Base-by-base conservation (phyloP, 257 asterid genomes). In the Solanum clarkiae region DNA sequence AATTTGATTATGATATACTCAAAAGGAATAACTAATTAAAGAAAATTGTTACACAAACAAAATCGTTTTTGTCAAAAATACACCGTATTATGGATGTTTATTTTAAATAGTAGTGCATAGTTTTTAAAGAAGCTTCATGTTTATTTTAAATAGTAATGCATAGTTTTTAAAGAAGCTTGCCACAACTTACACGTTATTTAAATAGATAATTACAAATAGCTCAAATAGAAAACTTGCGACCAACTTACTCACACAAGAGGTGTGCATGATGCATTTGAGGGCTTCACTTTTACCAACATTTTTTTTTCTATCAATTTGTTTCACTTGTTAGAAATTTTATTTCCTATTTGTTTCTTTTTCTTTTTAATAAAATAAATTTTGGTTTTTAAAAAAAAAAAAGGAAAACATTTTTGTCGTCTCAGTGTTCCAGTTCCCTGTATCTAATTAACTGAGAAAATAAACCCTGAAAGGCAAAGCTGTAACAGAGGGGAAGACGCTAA, bases 131-230 rank as follows among this genome's bases (percentile, higher is more conserved):
- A 57, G 4, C 5, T 57, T 57, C 36, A 18, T 18, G 2, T 8
- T 4, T 11, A 57, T 18, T 0, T 7, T 18, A 57, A 57, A 18
- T 57, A 4, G 42, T 36, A 36, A 36, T 36, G 6, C 24, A 18
- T 0, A 57, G 0, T 8, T 57, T 18, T 18, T 8, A 11, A 57
- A 18, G 3, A 18, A 57, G 1, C 5, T 57, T 57, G 13, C n/a
- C 0, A 0, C 20, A 56, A 53, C 17, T 53, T 14, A 53, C 20
- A 14, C 14, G 8, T 14, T 13, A 15, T 55, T 55, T 0, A 1
- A 55, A n/a, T 10, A 55, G 10, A 55, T 16, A 55, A 55, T 16
- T 53, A 53, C 49, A 44, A 44, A 44, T 44, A 44, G 10, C 49
- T 44, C 9, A 44, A 44, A 44, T 9, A 44, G 3, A 8, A 8